Base-by-base conservation (phyloP, 345 rosid genomes). In the Melaleuca alternifolia region DNA sequence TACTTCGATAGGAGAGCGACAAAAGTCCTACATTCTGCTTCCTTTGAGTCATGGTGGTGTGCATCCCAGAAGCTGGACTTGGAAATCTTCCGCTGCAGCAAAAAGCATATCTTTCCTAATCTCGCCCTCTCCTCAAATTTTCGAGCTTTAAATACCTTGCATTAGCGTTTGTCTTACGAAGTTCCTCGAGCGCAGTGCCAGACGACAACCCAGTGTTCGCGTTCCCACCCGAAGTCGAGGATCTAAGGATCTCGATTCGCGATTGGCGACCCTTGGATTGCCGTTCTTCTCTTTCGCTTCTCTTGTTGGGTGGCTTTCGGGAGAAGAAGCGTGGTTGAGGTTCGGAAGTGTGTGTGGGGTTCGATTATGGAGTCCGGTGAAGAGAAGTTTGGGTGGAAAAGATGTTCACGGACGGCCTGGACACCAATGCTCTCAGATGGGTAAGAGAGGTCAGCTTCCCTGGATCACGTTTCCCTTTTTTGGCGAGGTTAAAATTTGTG, bases 381-480 rank as follows among this genome's bases (percentile, higher is more conserved):
- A 7, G 77, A 71, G 82, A 24, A n/a, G 83, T 41, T 51, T 37
- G 76, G 86, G 28, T 52, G 87, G 21, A 71, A 30, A 33, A 76
- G 26, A 93, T 92, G 96, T 92, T 91, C 88, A 88, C 93, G 48
- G 91, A 93, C 86, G 94, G 93, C 59, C 93, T 92, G 48, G 94
- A 93, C 89, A 85, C 87, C 88, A 87, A 88, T 83, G 90, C 92
- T 51, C 85, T 90, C 85, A 90, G 90, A 83, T 92, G 96, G 96
- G 91, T 88, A 86, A 86, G 91, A 83, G 92, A 92, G 91, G 94
- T 92, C 41, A 51, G 89, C 56, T 33, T 54, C 57, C 52, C 57
- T 33, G 71, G 33, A 15, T 61, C 54, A 50, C 14, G 13, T 77
- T 52, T 33, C 14, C n/a, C 16, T 12, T 33, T 11, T 79, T 54